Base-by-base conservation (phyloP, 441 rosid species). In the Gossypium aridum region DNA sequence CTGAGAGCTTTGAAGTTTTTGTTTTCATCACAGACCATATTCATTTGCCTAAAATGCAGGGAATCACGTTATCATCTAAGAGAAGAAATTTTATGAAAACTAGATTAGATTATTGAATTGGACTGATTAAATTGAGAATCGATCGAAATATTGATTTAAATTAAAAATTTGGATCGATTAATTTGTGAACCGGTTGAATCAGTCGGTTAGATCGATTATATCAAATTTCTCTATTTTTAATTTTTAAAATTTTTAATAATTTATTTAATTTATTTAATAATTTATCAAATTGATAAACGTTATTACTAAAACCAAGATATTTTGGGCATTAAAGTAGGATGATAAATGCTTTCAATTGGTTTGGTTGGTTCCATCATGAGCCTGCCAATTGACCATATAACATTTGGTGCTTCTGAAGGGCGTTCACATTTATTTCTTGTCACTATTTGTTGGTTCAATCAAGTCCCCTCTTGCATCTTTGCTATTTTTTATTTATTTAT, bases 91-190 rank as follows among this genome's bases (percentile, higher is more conserved):
- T 31, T 31, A 1, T 31, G 1, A 5, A 0, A 31, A 4, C 7
- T 31, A 31, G 0, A 31, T 31, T 4, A 31, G 7, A 1, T 23
- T 1, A 0, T 2, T 31, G 7, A 31, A 4, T 31, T 4, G 1
- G 0, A 31, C 0, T 1, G 7, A 31, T 1, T 4, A 6, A 5
- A 5, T 31, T 4, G 0, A 31, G 6, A 4, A 31, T 31, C 1
- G 0, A 31, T 31, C 0, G 7, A 31, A 31, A 0, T 31, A 31
- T 31, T 31, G 1, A 31, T 31, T 31, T 31, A 31, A 31, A 31
- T 31, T 31, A 4, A 31, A 4, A 31, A 0, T 0, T 31, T 31
- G 0, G 0, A 5, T 31, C 0, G 1, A 1, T 31, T 31, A 31
- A 31, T 5, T 31, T 31, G 0, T 31, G 0, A 31, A 31, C 1